A percentile compares a stretch with the other conserved stretches of the same genome.
Evolutionary conservation across 176 grass and related monocot genomes (phyloP).

Genomic region (Oryza longistaminata): DNA sequence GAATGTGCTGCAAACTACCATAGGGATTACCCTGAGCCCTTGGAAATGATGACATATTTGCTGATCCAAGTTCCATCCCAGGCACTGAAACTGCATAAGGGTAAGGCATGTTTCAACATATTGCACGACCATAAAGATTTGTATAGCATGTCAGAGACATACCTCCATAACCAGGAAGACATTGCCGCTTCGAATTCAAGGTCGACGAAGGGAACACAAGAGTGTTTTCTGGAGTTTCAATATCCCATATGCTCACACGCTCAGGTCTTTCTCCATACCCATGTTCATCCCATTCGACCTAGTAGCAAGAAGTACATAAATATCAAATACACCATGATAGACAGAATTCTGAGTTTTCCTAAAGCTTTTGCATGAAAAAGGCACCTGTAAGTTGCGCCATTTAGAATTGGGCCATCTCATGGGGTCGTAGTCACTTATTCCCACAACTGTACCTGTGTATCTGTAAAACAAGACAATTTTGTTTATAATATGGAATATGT

Average conservation of each 20-base stretch:
- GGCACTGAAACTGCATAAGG: conserved; percentile 39
- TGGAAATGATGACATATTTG: conserved; percentile 51
- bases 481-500: background rate
- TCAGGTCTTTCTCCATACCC: conserved; percentile 90
- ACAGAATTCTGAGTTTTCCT: background rate
- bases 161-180: conserved; percentile 64
- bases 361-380: conserved; percentile 14
- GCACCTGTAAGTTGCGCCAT: conserved; percentile 89
- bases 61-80: conserved; percentile 49
- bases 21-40: conserved; percentile 45
- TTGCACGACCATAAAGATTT: conserved; percentile 4
- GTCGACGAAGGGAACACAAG: conserved; percentile 64
- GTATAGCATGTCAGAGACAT: background rate
- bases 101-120: conserved; percentile 10
- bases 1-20: conserved; percentile 47
- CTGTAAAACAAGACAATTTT: conserved; percentile 40
- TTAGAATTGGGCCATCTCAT: conserved; percentile 96
- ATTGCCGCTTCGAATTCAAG: conserved; percentile 76
- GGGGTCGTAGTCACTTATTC: conserved; percentile 77
- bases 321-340: background rate
- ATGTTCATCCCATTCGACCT: conserved; percentile 97
- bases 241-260: conserved; percentile 87
- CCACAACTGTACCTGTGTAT: conserved; percentile 78
- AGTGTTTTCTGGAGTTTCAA: conserved; percentile 81
- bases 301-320: conserved; percentile 19